A percentile compares a stretch with the other conserved stretches of the same genome.
These are phyloP conservation scores for Pichia thaimueangensis DNA, from an alignment of 805 yeast genomes.

Conservation along the genomic window DNA sequence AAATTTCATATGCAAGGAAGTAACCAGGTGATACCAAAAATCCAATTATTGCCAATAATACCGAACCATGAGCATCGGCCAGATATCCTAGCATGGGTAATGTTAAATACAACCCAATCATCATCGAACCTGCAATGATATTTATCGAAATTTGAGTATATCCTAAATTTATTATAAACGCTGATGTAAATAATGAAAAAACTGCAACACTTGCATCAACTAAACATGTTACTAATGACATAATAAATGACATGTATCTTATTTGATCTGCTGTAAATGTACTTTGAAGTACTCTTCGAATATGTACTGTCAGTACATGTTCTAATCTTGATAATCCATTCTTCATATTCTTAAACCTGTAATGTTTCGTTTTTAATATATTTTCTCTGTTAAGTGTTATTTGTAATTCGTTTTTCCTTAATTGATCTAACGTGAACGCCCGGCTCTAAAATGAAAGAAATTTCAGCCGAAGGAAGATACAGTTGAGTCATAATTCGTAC, in stretches of 20 bases:
- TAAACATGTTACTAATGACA: constrained; percentile 59
- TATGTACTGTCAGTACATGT: constrained; percentile 35
- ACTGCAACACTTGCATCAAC: constrained; percentile 78
- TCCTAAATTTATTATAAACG: constrained; percentile 51
- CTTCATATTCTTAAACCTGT: not conserved
- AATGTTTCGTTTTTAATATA: too few relatives aligned
- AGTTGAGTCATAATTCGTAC: too few relatives aligned
- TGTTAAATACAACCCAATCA: constrained; percentile 77
- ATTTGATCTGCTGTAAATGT: constrained; percentile 38
- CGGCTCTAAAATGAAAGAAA: too few relatives aligned
- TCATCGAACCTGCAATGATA: constrained; percentile 64
- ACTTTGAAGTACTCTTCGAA: constrained; percentile 37
- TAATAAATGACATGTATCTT: constrained; percentile 44
- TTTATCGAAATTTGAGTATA: constrained; percentile 63
- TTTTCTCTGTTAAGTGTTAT: too few relatives aligned
- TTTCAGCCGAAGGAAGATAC: too few relatives aligned
- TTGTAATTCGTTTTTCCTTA: too few relatives aligned
- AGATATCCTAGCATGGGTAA: constrained; percentile 77
- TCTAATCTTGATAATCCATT: constrained; percentile 29
- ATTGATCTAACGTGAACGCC: too few relatives aligned
- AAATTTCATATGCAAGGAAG: constrained; percentile 37
- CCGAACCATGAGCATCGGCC: constrained; percentile 84
- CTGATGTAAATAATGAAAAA: constrained; percentile 72
- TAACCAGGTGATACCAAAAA: constrained; percentile 66
- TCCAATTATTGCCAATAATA: constrained; percentile 56